A percentile compares a stretch with the other conserved stretches of the same genome.
phyloP scores from a whole-genome alignment of 164 flowering plant genomes.

The Protea cynaroides region DNA sequence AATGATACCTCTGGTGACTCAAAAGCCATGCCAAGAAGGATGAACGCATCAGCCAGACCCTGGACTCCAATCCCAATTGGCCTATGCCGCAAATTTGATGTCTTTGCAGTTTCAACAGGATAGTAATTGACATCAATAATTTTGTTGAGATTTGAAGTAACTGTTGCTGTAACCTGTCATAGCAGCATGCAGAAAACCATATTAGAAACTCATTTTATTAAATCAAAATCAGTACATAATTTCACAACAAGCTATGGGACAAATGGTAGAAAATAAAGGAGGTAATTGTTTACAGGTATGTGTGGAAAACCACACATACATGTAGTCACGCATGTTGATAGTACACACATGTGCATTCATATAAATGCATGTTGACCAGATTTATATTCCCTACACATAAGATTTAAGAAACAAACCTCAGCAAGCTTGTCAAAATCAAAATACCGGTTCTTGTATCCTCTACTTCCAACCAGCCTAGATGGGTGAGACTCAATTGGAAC shows the following conservation, averaged over 20 bases:
- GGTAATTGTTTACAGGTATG: background rate
- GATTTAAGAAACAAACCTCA: constrained; percentile 28
- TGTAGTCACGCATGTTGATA: too few species aligned
- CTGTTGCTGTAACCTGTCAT: constrained; percentile 27
- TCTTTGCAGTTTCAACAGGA: constrained; percentile 72
- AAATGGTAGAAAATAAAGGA: background rate
- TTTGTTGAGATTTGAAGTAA: constrained; percentile 65
- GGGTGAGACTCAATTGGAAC: constrained; percentile 59
- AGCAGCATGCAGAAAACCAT: background rate
- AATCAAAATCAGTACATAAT: background rate
- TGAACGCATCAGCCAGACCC: constrained; percentile 81
- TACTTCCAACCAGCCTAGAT: constrained; percentile 66
- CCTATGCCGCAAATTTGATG: constrained; percentile 57
- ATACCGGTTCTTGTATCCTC: constrained; percentile 50
- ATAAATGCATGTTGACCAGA: too few species aligned
- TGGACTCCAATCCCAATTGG: constrained; percentile 87
- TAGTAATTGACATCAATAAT: constrained; percentile 74
- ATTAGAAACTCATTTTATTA: background rate
- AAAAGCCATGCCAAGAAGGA: constrained; percentile 78
- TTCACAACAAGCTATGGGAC: background rate
- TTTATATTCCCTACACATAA: too few species aligned
- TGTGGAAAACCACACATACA: background rate
- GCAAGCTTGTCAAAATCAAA: constrained; percentile 80
- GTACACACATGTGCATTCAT: too few species aligned
- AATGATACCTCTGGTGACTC: constrained; percentile 58